phyloP scores from a whole-genome alignment of 352 stramenopile genomes.

The Phytophthora pistaciae region DNA sequence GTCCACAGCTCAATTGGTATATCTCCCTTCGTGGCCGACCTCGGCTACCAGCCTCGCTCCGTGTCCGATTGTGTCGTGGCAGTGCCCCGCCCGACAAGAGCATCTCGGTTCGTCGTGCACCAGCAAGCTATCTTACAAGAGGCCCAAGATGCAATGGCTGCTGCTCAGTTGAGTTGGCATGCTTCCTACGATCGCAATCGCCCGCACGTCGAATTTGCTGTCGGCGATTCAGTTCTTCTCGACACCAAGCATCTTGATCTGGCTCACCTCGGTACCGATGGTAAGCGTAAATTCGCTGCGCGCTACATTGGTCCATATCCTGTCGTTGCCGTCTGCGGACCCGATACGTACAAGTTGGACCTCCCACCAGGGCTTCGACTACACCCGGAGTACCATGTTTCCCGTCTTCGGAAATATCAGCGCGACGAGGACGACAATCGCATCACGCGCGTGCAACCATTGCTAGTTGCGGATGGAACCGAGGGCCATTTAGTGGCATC shows the following conservation, averaged over 20 bases:
- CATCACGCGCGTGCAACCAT: not conserved
- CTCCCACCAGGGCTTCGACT: slow-evolving; percentile 3
- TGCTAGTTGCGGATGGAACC: not conserved
- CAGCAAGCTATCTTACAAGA: slow-evolving; percentile 4
- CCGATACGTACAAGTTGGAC: slow-evolving; percentile 1
- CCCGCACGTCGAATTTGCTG: not conserved
- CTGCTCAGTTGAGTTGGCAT: not conserved
- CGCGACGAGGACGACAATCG: not conserved
- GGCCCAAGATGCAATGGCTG: slow-evolving; percentile 4
- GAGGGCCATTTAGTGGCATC: slow-evolving; percentile 3
- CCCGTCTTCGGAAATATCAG: not conserved
- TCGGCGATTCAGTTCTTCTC: not conserved
- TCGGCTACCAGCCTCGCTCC: not conserved
- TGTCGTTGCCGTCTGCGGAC: not conserved
- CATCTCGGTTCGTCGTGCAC: not conserved
- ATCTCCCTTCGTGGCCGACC: not conserved
- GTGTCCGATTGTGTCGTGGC: no score
- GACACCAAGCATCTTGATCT: slow-evolving; percentile 4
- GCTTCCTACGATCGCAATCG: slow-evolving; percentile 4
- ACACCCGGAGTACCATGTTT: slow-evolving; percentile 3
- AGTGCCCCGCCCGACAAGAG: no score
- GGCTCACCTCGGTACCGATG: slow-evolving; percentile 1
- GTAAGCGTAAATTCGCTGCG: slow-evolving; percentile 1
- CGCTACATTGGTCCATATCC: slow-evolving; percentile 9
- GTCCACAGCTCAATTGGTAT: not conserved